Conservation (phyloP, 192 early-diverging fungal genomes). For the Lobosporangium transversale region DNA sequence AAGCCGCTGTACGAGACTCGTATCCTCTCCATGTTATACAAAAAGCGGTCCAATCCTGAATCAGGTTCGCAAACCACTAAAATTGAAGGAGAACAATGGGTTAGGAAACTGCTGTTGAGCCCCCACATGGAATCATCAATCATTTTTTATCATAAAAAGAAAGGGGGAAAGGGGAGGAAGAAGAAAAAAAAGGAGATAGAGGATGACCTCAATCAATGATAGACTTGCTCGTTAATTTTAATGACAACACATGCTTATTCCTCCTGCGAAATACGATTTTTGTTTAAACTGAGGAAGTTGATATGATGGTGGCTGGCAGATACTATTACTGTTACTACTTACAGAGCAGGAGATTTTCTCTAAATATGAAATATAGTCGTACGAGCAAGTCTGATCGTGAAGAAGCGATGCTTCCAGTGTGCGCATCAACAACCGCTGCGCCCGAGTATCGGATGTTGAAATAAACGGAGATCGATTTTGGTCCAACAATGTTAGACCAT, state of each 20-base stretch:
- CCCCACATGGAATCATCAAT: not conserved
- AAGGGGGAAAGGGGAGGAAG: not conserved
- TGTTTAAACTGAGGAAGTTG: no score
- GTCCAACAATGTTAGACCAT: not conserved
- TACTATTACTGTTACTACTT: constrained; percentile 5
- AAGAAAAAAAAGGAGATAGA: not conserved
- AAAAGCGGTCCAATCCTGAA: constrained; percentile 40
- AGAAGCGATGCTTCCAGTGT: constrained; percentile 35
- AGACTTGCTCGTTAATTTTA: no score
- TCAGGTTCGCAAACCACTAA: constrained; percentile 35
- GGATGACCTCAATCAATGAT: not conserved
- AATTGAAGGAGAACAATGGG: not conserved
- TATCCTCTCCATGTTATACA: constrained; percentile 27
- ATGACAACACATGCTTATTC: no score
- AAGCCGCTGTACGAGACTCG: not conserved
- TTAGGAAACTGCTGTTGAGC: not conserved
- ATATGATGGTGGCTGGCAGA: constrained; percentile 4
- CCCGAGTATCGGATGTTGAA: not conserved
- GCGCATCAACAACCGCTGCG: constrained; percentile 17
- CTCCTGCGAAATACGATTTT: no score
- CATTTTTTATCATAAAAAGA: not conserved
- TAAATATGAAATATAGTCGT: constrained; percentile 42
- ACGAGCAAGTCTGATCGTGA: constrained; percentile 15
- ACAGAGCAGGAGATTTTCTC: constrained; percentile 43
- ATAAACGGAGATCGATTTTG: no score